phyloP scores from a whole-genome alignment of 129 eudicot species.

The Dittrichia graveolens region DNA sequence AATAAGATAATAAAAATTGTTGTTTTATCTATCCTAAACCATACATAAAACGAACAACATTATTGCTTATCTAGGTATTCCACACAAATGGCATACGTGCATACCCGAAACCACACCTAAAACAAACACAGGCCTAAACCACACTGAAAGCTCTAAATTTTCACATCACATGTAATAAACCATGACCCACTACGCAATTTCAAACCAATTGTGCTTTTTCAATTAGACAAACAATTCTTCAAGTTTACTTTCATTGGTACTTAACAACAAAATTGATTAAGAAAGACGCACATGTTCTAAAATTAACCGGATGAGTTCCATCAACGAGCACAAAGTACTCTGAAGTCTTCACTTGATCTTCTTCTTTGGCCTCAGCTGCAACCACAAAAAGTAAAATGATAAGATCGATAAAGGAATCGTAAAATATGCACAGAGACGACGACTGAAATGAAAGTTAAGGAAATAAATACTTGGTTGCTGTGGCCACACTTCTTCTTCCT shows the following conservation, averaged over 20 bases:
- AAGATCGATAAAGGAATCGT: not conserved
- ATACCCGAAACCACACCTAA: too few relatives aligned
- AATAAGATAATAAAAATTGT: too few relatives aligned
- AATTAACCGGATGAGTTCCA: not conserved
- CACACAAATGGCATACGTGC: too few relatives aligned
- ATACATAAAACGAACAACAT: too few relatives aligned
- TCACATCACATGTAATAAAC: too few relatives aligned
- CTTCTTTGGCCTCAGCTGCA: slow-evolving; percentile 55
- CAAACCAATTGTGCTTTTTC: not conserved
- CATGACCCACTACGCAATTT: not conserved
- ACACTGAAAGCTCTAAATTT: too few relatives aligned
- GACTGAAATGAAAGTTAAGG: not conserved
- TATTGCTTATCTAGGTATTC: too few relatives aligned
- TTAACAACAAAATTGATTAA: slow-evolving; percentile 10
- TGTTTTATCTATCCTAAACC: too few relatives aligned
- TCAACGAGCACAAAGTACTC: not conserved
- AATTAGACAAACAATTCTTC: not conserved
- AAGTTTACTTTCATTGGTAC: not conserved
- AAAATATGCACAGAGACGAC: not conserved
- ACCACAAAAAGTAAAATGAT: not conserved
- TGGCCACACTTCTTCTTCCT: slow-evolving; percentile 54
- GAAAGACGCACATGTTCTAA: slow-evolving; percentile 12
- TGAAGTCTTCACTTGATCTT: slow-evolving; percentile 34
- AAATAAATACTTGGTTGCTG: slow-evolving; percentile 39
- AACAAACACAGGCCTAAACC: too few relatives aligned